Conservation (phyloP, 345 rosid species). For the Salix koriyanagi region DNA sequence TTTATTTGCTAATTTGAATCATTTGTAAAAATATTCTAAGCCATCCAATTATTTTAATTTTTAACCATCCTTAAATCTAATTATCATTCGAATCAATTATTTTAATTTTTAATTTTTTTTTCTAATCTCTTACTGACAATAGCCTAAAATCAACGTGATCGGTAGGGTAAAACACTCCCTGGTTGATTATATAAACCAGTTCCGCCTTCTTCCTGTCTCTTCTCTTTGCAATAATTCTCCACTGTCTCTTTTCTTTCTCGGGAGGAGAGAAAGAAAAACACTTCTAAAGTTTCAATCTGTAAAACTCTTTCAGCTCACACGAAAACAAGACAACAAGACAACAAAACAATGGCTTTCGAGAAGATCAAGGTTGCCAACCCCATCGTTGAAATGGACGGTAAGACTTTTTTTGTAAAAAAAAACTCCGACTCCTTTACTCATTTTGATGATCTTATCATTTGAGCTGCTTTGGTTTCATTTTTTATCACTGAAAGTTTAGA, state of each 20-base stretch:
- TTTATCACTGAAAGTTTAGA: not conserved
- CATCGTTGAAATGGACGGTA: constrained; percentile 97
- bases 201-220: not conserved
- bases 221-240: not conserved
- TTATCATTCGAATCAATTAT: too few relatives aligned
- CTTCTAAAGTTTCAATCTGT: not conserved
- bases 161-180: not conserved
- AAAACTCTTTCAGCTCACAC: not conserved
- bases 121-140: too few relatives aligned
- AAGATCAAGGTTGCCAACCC: constrained; percentile 95
- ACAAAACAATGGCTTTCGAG: constrained; percentile 52
- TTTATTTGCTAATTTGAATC: too few relatives aligned
- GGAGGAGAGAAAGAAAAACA: not conserved
- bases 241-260: not conserved
- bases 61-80: too few relatives aligned
- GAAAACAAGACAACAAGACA: not conserved
- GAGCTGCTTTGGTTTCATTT: not conserved
- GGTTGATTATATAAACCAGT: not conserved
- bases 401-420: constrained; percentile 1
- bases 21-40: too few relatives aligned
- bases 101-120: too few relatives aligned
- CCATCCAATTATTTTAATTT: too few relatives aligned
- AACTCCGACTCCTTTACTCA: not conserved
- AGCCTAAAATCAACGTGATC: not conserved
- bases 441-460: not conserved